A percentile compares a stretch with the other conserved stretches of the same genome.
Conservation (phyloP, 352 stramenopile genomes). For the Globisporangium paddicum region DNA sequence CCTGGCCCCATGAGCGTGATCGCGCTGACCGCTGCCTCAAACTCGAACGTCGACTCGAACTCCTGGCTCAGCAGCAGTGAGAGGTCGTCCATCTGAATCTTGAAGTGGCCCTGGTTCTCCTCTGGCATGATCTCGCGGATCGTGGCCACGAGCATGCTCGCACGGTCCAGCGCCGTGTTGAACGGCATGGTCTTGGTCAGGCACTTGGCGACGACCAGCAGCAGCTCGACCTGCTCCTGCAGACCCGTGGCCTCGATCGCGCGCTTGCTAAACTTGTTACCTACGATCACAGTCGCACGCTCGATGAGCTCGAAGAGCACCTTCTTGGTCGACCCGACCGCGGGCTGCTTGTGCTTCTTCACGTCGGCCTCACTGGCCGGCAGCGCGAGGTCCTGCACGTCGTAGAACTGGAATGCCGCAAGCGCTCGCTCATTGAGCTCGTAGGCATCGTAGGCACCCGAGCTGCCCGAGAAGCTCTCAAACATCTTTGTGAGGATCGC, state of each 20-base stretch:
- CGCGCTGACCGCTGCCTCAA: slow-evolving; percentile 39
- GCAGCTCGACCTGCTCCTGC: slow-evolving; percentile 52
- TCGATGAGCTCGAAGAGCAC: slow-evolving; percentile 58
- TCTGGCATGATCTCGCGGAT: slow-evolving; percentile 36
- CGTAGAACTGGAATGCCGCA: slow-evolving; percentile 50
- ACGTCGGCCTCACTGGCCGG: slow-evolving; percentile 30
- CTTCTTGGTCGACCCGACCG: slow-evolving; percentile 37
- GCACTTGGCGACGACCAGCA: slow-evolving; percentile 57
- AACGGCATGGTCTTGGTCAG: slow-evolving; percentile 36
- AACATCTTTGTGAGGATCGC: slow-evolving; percentile 58
- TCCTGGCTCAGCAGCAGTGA: slow-evolving; percentile 24
- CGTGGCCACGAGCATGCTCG: slow-evolving; percentile 31
- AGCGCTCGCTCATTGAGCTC: slow-evolving; percentile 12
- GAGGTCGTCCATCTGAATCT: slow-evolving; percentile 33
- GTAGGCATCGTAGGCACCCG: not conserved
- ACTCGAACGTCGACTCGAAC: slow-evolving; percentile 13
- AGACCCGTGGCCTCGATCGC: slow-evolving; percentile 40
- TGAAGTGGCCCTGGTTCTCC: slow-evolving; percentile 54
- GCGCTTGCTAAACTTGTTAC: slow-evolving; percentile 53
- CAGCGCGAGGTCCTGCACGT: slow-evolving; percentile 28
- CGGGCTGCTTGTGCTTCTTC: slow-evolving; percentile 20
- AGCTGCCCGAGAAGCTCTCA: not conserved
- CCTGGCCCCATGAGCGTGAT: slow-evolving; percentile 62
- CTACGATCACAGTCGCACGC: slow-evolving; percentile 49
- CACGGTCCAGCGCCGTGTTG: slow-evolving; percentile 37